Base-by-base conservation (phyloP, 2,329 filamentous ascomycete species). In the Xylariaceae sp. region DNA sequence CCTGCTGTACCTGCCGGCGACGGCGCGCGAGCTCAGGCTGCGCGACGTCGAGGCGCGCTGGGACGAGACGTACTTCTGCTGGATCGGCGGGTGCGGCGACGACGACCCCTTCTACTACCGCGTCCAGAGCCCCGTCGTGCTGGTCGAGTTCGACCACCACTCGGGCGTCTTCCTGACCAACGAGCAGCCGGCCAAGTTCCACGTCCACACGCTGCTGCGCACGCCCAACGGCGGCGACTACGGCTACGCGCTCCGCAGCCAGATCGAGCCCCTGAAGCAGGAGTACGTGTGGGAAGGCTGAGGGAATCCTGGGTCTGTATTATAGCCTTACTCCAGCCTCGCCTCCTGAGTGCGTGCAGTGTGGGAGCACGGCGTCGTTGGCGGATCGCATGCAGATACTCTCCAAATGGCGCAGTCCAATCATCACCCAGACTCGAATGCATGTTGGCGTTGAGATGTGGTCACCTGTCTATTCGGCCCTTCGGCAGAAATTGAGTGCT, bases 71-170 rank as follows among this genome's bases (percentile, higher is more conserved):
- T 83, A 84, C 50, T 89, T 86, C 52, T 75, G 72, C 52, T 90
- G 84, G 82, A 88, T 89, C 34, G 84, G 84, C 4, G 76, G 74
- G 0, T 83, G 64, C 39, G 74, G 67, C 0, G 67, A 83, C 32
- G 58, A 72, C 0, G 82, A 88, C 52, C 65, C 83, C 0, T 90
- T 85, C 49, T 90, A 89, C 56, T 90, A 79, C 49, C 70, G 84
- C 1, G 70, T 90, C 3, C 83, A 90, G 57, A 86, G 75, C 43
- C 83, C 83, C 0, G 82, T 89, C 0, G 64, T 86, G 0, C 62
- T 89, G 2, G 64, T 81, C 32, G 84, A 90, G 64, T 84, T 90
- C 47, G 84, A 89, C 47, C 81, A 87, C 50, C 83, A 89, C 55
- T 83, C 77, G 0, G 83, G 83, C 0, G 83, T 89, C 0, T 89